Percentiles rank a stretch among this genome's conserved stretches.
phyloP scores from a whole-genome alignment of 1,284 basidiomycete species.

The Cronartium ribicola region DNA sequence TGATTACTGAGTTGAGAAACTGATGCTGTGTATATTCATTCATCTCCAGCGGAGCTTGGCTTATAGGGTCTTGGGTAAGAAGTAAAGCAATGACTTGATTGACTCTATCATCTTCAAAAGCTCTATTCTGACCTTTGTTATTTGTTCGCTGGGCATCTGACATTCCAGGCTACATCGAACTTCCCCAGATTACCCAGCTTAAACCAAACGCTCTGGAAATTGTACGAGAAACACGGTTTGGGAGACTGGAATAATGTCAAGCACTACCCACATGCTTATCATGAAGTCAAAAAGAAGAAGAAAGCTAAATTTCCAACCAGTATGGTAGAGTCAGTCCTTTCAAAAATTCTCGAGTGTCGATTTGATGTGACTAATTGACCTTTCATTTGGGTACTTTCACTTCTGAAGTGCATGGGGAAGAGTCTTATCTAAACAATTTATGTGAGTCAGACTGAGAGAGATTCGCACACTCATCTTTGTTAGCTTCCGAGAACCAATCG shows the following conservation, averaged over 20 bases:
- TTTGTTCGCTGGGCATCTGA: neutral
- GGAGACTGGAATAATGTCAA: conserved; percentile 30
- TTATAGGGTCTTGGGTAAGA: conserved; percentile 33
- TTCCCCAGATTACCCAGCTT: conserved; percentile 21
- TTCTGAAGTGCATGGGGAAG: conserved; percentile 30
- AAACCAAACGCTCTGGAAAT: conserved; percentile 14
- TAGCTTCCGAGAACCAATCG: neutral
- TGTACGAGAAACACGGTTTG: conserved; percentile 17
- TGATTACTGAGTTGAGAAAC: neutral
- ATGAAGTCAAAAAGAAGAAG: conserved; percentile 24
- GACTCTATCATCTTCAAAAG: neutral
- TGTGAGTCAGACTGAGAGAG: conserved; percentile 12
- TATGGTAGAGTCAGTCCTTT: conserved; percentile 27
- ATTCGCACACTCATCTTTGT: neutral
- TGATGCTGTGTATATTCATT: neutral
- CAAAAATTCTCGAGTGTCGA: neutral
- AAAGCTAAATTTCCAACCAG: conserved; percentile 28
- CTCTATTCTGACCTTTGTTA: neutral
- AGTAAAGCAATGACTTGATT: neutral
- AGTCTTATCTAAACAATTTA: conserved; percentile 30
- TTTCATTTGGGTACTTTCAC: neutral
- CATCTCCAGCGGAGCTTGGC: conserved; percentile 15
- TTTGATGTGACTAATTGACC: neutral
- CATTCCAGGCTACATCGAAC: conserved; percentile 27
- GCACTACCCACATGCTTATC: conserved; percentile 17